phyloP scores from a whole-genome alignment of 1,139 yeast genomes.

The Debaryomycetaceae sp. region DNA sequence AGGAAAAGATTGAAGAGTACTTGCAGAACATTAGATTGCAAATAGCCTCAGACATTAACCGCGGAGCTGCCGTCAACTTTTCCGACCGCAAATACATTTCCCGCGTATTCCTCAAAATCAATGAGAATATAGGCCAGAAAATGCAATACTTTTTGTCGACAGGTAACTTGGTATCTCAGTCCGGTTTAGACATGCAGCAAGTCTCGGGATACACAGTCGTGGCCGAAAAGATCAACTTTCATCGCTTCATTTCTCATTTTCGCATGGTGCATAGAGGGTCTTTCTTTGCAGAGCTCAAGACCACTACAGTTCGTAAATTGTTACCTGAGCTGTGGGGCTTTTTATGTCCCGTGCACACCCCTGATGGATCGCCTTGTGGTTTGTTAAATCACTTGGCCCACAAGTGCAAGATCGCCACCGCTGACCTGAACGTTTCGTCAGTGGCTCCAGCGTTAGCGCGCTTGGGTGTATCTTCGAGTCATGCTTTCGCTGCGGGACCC shows the following conservation, averaged over 20 bases:
- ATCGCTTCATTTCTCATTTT: constrained; percentile 93
- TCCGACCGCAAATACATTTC: constrained; percentile 73
- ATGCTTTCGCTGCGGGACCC: constrained; percentile 81
- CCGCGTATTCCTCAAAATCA: constrained; percentile 67
- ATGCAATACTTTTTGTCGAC: constrained; percentile 90
- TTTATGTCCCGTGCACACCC: constrained; percentile 97
- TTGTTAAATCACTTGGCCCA: constrained; percentile 92
- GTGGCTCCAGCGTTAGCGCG: constrained; percentile 58
- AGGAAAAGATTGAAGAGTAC: constrained; percentile 94
- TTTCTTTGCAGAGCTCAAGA: constrained; percentile 94
- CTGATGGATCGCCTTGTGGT: constrained; percentile 99
- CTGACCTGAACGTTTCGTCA: constrained; percentile 59
- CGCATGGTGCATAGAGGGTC: constrained; percentile 99
- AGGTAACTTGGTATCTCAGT: constrained; percentile 92
- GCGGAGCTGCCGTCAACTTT: constrained; percentile 79
- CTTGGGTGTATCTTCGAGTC: constrained; percentile 76
- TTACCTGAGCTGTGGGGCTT: constrained; percentile 99
- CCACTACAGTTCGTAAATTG: constrained; percentile 92
- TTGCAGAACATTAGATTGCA: constrained; percentile 63
- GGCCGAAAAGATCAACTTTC: constrained; percentile 95
- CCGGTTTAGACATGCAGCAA: constrained; percentile 96
- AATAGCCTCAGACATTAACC: constrained; percentile 67
- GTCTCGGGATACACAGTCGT: constrained; percentile 97
- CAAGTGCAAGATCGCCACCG: constrained; percentile 80
- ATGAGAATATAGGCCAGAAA: constrained; percentile 91